Conservation (phyloP, 2,329 filamentous ascomycete genomes). For the Pleurostoma richardsiae region DNA sequence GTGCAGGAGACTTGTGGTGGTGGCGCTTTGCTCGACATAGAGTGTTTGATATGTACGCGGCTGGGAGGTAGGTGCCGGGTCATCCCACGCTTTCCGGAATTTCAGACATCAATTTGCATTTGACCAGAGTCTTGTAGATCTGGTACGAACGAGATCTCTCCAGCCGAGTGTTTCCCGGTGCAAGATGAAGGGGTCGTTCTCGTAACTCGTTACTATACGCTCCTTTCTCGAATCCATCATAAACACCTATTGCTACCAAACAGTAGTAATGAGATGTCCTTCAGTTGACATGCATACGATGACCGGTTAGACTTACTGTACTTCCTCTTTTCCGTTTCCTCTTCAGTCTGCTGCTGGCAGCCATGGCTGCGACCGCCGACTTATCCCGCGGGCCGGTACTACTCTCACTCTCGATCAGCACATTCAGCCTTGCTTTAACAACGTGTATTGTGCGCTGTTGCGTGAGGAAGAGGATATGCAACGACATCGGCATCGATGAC, state of each 20-base stretch:
- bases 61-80: not conserved
- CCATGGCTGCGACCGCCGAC: constrained; percentile 17
- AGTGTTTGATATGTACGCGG: not conserved
- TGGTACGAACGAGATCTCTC: not conserved
- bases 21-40: not conserved
- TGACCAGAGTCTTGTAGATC: not conserved
- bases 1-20: not conserved
- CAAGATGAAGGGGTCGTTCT: too few species aligned
- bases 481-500: constrained; percentile 23
- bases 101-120: not conserved
- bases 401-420: constrained; percentile 26
- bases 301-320: too few species aligned
- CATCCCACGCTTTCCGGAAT: not conserved
- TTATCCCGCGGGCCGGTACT: constrained; percentile 27
- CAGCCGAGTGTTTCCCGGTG: not conserved
- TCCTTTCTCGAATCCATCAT: too few species aligned
- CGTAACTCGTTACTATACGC: too few species aligned
- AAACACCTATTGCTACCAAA: too few species aligned
- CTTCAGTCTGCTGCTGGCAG: constrained; percentile 10
- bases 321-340: not conserved
- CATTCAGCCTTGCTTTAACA: constrained; percentile 22
- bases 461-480: constrained; percentile 18
- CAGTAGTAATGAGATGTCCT: too few species aligned
- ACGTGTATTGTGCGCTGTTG: constrained; percentile 26
- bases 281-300: too few species aligned